phyloP scores from a whole-genome alignment of 306 rosid genomes.

The Delonix regia region DNA sequence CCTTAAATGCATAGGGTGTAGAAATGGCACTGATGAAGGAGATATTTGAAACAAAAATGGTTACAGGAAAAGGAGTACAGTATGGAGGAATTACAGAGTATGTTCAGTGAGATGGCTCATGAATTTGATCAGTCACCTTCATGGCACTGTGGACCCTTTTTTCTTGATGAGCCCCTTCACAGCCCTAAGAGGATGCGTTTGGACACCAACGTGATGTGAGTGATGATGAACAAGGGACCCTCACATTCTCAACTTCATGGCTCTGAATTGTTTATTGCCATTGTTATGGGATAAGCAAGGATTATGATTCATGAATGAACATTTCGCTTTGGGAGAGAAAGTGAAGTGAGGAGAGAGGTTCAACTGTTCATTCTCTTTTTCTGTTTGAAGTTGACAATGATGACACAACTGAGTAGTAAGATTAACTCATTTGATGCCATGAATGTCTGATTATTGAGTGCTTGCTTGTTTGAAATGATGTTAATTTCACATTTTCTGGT shows the following conservation, averaged over 20 bases:
- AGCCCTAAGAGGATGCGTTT: slow-evolving; percentile 48
- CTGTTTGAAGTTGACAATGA: background rate
- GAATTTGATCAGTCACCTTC: slow-evolving; percentile 49
- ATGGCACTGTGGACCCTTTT: slow-evolving; percentile 32
- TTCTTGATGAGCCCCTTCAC: slow-evolving; percentile 42
- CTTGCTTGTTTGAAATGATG: background rate
- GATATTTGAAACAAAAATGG: background rate
- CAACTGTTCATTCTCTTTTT: background rate
- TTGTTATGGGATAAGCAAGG: too few relatives aligned
- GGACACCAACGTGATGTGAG: slow-evolving; percentile 22
- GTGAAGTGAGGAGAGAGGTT: background rate
- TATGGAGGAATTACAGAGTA: slow-evolving; percentile 60
- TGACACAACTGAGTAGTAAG: background rate
- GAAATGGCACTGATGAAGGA: background rate
- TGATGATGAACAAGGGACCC: background rate
- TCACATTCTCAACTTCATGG: background rate
- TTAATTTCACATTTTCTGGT: background rate
- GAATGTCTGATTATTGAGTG: background rate
- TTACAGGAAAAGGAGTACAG: slow-evolving; percentile 53
- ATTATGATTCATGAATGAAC: too few relatives aligned
- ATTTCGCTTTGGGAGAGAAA: background rate
- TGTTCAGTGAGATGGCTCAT: slow-evolving; percentile 65
- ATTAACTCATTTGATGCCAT: background rate
- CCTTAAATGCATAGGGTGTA: background rate
- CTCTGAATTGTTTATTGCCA: background rate